phyloP scores from a whole-genome alignment of 345 rosid species.

The Aurinia saxatilis region DNA sequence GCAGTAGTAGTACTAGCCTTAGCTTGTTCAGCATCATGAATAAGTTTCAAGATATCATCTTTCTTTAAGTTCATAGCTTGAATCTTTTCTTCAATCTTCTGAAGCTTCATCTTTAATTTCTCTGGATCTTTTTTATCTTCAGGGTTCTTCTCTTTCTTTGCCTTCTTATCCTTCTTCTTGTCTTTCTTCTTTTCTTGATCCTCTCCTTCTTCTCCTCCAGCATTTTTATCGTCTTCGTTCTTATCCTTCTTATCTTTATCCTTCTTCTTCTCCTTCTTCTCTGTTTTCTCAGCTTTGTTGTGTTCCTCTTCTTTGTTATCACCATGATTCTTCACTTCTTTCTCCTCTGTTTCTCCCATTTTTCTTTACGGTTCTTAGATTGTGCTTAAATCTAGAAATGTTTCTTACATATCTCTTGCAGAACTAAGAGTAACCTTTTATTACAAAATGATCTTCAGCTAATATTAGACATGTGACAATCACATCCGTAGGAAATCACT shows the following conservation, averaged over 20 bases:
- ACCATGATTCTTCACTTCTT: conserved; percentile 28
- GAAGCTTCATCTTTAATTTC: conserved; percentile 53
- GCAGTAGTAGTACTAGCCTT: neutral
- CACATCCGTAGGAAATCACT: conserved; percentile 13
- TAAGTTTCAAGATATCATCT: conserved; percentile 44
- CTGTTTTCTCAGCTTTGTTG: conserved; percentile 19
- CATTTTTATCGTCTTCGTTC: conserved; percentile 27
- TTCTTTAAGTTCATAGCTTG: conserved; percentile 45
- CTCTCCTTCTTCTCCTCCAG: conserved; percentile 36
- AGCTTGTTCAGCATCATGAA: conserved; percentile 36
- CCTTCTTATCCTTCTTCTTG: conserved; percentile 37
- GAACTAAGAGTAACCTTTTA: conserved; percentile 6
- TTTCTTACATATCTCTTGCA: conserved; percentile 1
- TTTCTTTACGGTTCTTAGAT: neutral
- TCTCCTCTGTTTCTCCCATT: conserved; percentile 35
- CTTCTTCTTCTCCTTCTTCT: conserved; percentile 30
- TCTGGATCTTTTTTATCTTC: conserved; percentile 64
- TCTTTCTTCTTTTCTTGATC: conserved; percentile 34
- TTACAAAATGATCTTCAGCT: neutral
- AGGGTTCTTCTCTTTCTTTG: conserved; percentile 53
- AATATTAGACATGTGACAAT: neutral
- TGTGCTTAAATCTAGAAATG: neutral
- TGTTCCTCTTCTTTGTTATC: conserved; percentile 24
- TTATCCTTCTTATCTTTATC: conserved; percentile 32
- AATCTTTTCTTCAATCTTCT: conserved; percentile 61